Evolutionary conservation across 2,329 filamentous ascomycete species (phyloP), one percentile per base, ranked within the genome.

Genomic region (Colletotrichum falcatum): DNA sequence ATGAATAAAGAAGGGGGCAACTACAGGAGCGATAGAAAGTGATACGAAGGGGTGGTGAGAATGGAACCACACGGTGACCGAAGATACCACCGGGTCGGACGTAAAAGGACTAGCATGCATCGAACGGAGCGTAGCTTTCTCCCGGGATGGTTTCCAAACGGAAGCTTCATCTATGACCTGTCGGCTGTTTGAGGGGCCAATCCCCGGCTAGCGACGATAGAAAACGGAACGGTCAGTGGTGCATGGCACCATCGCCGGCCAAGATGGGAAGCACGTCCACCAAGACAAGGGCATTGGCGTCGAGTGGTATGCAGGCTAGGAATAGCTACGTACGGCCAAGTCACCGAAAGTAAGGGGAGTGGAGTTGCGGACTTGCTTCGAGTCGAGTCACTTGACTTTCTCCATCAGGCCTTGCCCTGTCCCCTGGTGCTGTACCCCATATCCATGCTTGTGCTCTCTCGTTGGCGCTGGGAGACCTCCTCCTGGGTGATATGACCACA

Each of bases 401-500:
- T 64, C 74, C 66, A 20, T 61, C 18, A 20, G 35, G 28, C 30
- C 54, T 14, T 54, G 48, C 23, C 55, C 28, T 54, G 20, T 30
- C 12, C 54, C 54, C 30, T 39, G 23, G 44, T 63, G 35, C 28
- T 26, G 44, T 61, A 26, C 14, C 16, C n/a, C 11, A 39, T 20
- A 12, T 30, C 46, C 61, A 35, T 59, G 20, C 28, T 35, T 28
- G 48, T 23, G 28, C 35, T 54, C 46, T 65, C 51, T 71, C 70
- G 72, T 58, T 67, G 63, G 61, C 48, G 60, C 74, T 76, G 76
- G 73, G 56, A 59, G 20, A 20, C 23, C 8, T 70, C 72, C 76
- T 46, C 70, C 71, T 74, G 75, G 76, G 74, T 74, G 64, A 78
- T 77, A 79, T 78, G 77, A 78, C 75, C 78, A 81, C 74, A 74